A percentile compares a stretch with the other conserved stretches of the same genome.
Evolutionary conservation across 805 yeast species (phyloP).

Genomic region (Spencermartinsiella europaea): DNA sequence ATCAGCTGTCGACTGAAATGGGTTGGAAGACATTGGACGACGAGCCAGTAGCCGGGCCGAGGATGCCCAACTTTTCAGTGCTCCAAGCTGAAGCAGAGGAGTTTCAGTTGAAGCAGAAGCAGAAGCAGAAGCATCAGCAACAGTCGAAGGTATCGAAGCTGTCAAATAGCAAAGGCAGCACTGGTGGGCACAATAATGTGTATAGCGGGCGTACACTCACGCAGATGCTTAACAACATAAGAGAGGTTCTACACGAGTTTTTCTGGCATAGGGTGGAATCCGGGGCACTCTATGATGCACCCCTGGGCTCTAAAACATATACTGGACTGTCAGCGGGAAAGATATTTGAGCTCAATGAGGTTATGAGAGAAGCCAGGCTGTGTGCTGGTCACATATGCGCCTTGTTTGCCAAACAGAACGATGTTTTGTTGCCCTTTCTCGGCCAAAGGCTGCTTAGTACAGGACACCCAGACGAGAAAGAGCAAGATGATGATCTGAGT

Average conservation of each 20-base stretch:
- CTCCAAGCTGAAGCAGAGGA: not conserved
- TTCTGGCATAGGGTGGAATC: slow-evolving; percentile 14
- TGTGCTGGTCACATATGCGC: slow-evolving; percentile 34
- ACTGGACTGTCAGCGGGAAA: not conserved
- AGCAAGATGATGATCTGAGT: not conserved
- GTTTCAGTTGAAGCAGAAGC: not conserved
- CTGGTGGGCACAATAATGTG: too few relatives aligned
- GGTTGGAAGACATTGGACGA: not conserved
- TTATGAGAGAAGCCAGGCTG: slow-evolving; percentile 24
- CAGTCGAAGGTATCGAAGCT: not conserved
- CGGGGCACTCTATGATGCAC: slow-evolving; percentile 13
- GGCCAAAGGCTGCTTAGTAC: slow-evolving; percentile 19
- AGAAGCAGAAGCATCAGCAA: not conserved
- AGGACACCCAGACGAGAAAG: not conserved
- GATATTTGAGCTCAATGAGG: slow-evolving; percentile 1
- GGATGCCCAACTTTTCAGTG: not conserved
- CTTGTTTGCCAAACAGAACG: slow-evolving; percentile 24
- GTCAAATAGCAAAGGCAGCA: not conserved
- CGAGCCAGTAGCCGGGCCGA: not conserved
- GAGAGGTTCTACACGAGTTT: slow-evolving; percentile 2
- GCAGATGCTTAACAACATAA: not conserved
- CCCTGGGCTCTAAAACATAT: slow-evolving; percentile 6
- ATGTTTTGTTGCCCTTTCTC: slow-evolving; percentile 27
- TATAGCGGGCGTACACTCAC: not conserved
- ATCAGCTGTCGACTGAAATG: slow-evolving; percentile 5